Evolutionary conservation across 495 filamentous ascomycete genomes (phyloP), one percentile per base, ranked within the genome.

Genomic region (Penicillium parvum): DNA sequence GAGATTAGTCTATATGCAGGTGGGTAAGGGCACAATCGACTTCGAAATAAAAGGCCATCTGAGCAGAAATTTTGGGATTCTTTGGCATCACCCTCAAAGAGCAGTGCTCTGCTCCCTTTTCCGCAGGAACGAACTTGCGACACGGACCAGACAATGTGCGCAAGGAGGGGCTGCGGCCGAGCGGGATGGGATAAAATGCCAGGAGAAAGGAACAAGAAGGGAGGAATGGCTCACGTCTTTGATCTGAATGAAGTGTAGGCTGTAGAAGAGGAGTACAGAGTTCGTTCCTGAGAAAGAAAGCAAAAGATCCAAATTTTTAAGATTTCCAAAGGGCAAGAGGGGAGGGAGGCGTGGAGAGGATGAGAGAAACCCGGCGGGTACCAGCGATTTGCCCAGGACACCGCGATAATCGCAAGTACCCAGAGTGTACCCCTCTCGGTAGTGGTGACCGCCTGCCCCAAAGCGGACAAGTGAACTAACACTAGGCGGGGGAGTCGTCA

Each of bases 1-100:
- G 47, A 43, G 54, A 32, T 61, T 37, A 52, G 42, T 52, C 32
- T 40, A 21, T 42, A 50, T 57, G 53, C 53, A 54, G 23, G 30
- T 44, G 23, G 32, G 29, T 23, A 32, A 7, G n/a, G 25, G 14
- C 29, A 15, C 23, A 30, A 37, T 12, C 36, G 27, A 43, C 10
- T 4, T 30, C 22, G 25, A 37, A 9, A 0, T 10, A 37, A 27
- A 20, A 8, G 17, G 7, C 23, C 23, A 28, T 23, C 22, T 2
- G 7, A 12, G n/a, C 15, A 14, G n/a, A 40, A 26, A 19, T 20
- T 19, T 12, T 25, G n/a, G 25, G 4, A 3, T 28, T 17, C 22
- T 17, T 33, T 10, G 34, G 21, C 16, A 20, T 30, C 8, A 14
- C 9, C 12, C 12, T 30, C 28, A n/a, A 7, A 10, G 12, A n/a